Evolutionary conservation across 2,329 filamentous ascomycete species (phyloP), one percentile per base, ranked within the genome.

Genomic region (Colletotrichum australisinense): DNA sequence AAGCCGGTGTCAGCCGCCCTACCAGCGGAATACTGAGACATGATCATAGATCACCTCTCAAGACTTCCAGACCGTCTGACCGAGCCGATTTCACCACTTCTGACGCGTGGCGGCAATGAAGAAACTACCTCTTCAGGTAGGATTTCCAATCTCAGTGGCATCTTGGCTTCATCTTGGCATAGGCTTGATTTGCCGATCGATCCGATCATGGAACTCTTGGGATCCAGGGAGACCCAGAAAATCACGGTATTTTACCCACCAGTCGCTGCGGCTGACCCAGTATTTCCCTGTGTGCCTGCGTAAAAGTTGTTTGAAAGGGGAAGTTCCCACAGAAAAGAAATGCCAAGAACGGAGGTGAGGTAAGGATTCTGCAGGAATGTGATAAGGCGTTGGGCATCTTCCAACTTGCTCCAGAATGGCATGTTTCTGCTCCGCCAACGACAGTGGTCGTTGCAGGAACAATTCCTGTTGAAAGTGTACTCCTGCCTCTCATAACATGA

Each of bases 91-190:
- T 19, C 1, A 26, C 9, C 42, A 22, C 24, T 35, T 9, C 32
- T 46, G 42, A 55, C 46, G 46, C 30, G 70, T 56, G 42, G 42
- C 26, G 7, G 42, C n/a, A 22, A 55, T 24, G 52, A 69, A 49
- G 9, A 60, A 49, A 57, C 55, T 38, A n/a, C 70, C 59, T 4
- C 4, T 38, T 38, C 42, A 42, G 70, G 70, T 26, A 57, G 55
- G 38, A n/a, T 28, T 49, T 38, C 19, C 52, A 62, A 60, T 65
- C 55, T 65, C 66, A 60, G 4, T 49, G 46, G 19, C 56, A 57
- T 65, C 70, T 73, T 73, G 70, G 70, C 70, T 69, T 49, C 56
- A 12, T 69, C 70, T 73, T 70, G 70, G 70, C 70, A 16, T n/a
- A 60, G 67, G 62, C 67, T 70, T 73, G 19, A 52, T 35, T 24